Percentiles rank a stretch among this genome's conserved stretches.
These are phyloP conservation scores for Cladosporium sp. DNA, from an alignment of 2,329 filamentous ascomycete genomes.

Conservation along the genomic window DNA sequence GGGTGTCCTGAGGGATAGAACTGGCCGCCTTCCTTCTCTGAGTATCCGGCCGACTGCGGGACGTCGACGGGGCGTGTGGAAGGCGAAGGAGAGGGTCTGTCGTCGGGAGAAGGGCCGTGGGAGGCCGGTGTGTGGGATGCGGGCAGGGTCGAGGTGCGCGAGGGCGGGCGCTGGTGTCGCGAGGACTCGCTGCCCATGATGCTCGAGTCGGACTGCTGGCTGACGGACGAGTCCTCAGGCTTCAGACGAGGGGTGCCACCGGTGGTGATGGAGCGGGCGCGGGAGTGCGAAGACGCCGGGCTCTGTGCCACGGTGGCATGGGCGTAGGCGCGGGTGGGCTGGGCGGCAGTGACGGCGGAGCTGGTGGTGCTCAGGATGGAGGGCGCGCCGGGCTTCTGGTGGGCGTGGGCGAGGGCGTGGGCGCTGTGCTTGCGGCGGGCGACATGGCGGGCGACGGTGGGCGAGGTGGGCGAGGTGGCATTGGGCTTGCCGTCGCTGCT, in stretches of 20 bases:
- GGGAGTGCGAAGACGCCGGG: conserved; percentile 18
- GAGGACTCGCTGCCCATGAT: conserved; percentile 11
- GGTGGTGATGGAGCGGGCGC: conserved; percentile 27
- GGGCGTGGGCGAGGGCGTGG: conserved; percentile 12
- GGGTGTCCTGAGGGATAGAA: conserved; percentile 17
- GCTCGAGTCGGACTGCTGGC: conserved; percentile 9
- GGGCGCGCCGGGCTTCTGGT: conserved; percentile 7
- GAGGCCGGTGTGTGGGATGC: conserved; percentile 10
- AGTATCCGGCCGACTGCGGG: neutral
- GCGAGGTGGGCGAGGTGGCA: conserved; percentile 4
- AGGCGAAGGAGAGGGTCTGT: neutral
- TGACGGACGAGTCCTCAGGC: conserved; percentile 6
- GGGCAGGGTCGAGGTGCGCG: conserved; percentile 10
- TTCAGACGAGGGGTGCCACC: conserved; percentile 2
- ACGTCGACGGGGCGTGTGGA: conserved; percentile 10
- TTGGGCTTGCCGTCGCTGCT: conserved; percentile 9
- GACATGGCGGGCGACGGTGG: conserved; percentile 10
- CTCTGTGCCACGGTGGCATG: conserved; percentile 14
- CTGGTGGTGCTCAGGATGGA: conserved; percentile 16
- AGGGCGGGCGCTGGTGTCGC: conserved; percentile 6
- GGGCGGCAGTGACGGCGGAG: conserved; percentile 16
- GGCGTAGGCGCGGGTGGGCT: conserved; percentile 16
- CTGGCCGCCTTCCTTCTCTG: conserved; percentile 13
- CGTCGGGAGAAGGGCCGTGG: conserved; percentile 6
- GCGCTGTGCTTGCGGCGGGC: conserved; percentile 12